Evolutionary conservation across 805 yeast species (phyloP), one percentile per base, ranked within the genome.

Genomic region (Novakomyces olei): DNA sequence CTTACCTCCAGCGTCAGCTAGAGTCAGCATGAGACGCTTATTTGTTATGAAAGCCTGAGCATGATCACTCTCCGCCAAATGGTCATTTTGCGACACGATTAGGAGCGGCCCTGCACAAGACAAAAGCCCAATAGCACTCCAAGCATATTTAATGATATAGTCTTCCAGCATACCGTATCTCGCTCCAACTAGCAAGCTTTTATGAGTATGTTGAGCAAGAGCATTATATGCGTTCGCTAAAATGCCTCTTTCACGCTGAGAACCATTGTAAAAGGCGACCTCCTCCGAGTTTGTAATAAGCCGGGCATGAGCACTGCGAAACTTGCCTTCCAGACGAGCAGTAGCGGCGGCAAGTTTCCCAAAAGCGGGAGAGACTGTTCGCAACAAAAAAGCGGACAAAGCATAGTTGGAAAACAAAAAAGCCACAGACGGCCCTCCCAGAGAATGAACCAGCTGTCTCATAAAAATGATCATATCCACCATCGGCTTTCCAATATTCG

Each of bases 1-100:
- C n/a, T n/a, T n/a, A n/a, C n/a, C n/a, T n/a, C 95, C 95, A 0
- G 96, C 93, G 55, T 83, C 96, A 4, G 94, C 92, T 48, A 83
- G 62, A 3, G 88, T 74, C 41, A 83, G 63, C 77, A 83, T 73
- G 40, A 83, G 61, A 46, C 96, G 65, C 55, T 83, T 83, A 58
- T 83, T 83, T 34, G 79, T 81, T 44, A 83, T 73, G 44, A 81
- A 83, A 42, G 77, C 80, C 44, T 79, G 72, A 79, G 83, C 79
- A 53, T 72, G 44, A 37, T 56, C 55, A 7, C 55, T 47, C 43
- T 47, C n/a, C n/a, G n/a, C n/a, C n/a, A n/a, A n/a, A n/a, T n/a
- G n/a, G n/a, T n/a, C n/a, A n/a, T n/a, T n/a, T n/a, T n/a, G n/a
- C n/a, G n/a, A n/a, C n/a, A n/a, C n/a, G n/a, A n/a, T n/a, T n/a